phyloP scores from a whole-genome alignment of 75 land plant genomes.

The Selaginella moellendorffii region DNA sequence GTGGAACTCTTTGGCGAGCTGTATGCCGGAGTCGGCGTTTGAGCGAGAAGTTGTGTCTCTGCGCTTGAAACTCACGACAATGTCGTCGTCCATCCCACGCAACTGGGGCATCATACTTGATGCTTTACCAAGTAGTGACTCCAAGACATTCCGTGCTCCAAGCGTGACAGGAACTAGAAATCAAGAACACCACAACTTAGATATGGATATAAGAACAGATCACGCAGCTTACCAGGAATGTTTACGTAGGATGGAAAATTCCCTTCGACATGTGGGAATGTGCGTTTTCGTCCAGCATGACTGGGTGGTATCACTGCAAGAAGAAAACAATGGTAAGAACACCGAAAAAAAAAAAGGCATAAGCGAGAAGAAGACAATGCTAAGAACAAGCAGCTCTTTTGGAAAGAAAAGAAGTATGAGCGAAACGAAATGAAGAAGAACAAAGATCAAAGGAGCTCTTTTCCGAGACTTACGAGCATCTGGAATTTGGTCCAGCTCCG shows the following conservation, averaged over 20 bases:
- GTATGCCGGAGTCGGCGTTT: neutral
- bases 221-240: conserved; percentile 50
- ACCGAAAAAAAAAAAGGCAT: too few relatives aligned
- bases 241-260: conserved; percentile 79
- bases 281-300: conserved; percentile 39
- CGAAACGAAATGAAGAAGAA: too few relatives aligned
- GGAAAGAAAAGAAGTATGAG: too few relatives aligned
- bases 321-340: too few relatives aligned
- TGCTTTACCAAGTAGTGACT: neutral
- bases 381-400: too few relatives aligned
- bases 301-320: neutral
- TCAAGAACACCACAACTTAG: neutral
- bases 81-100: neutral
- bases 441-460: too few relatives aligned
- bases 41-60: neutral
- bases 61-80: neutral
- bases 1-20: conserved; percentile 37
- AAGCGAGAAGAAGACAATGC: too few relatives aligned
- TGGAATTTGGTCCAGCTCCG: neutral
- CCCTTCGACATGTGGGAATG: conserved; percentile 83
- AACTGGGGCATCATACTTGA: neutral
- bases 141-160: neutral
- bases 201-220: neutral
- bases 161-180: neutral
- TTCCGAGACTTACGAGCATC: neutral